These are phyloP conservation scores for Phoma sp. DNA, from an alignment of 2,329 filamentous ascomycete species.

Conservation along the genomic window DNA sequence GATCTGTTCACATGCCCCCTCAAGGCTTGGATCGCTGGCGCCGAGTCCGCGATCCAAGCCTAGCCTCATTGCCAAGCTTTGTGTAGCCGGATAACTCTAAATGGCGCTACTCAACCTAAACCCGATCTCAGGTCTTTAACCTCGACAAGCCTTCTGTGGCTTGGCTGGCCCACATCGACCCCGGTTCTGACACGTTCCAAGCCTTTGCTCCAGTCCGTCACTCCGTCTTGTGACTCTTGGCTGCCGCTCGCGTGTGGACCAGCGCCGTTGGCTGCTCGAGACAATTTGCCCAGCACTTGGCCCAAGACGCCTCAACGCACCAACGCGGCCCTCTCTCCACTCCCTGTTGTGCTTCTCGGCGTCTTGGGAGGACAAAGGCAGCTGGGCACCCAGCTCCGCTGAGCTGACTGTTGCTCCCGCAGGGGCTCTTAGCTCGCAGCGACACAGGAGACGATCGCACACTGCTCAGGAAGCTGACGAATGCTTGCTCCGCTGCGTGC, in stretches of 20 bases:
- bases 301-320: slow-evolving; percentile 24
- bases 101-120: slow-evolving; percentile 40
- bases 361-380: slow-evolving; percentile 25
- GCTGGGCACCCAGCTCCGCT: slow-evolving; percentile 18
- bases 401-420: slow-evolving; percentile 13
- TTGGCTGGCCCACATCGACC: slow-evolving; percentile 27
- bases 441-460: slow-evolving; percentile 3
- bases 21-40: slow-evolving; percentile 20
- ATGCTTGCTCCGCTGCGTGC: slow-evolving; percentile 1
- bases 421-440: not conserved
- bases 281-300: slow-evolving; percentile 36
- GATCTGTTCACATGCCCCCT: slow-evolving; percentile 14
- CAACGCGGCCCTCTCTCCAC: slow-evolving; percentile 11
- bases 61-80: slow-evolving; percentile 34
- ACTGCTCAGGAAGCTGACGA: slow-evolving; percentile 10
- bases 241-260: slow-evolving; percentile 18
- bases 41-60: slow-evolving; percentile 27
- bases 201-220: slow-evolving; percentile 27
- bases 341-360: slow-evolving; percentile 22
- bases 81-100: slow-evolving; percentile 28
- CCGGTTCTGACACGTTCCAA: slow-evolving; percentile 36
- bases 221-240: slow-evolving; percentile 37
- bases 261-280: slow-evolving; percentile 16
- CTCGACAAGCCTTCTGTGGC: slow-evolving; percentile 43
- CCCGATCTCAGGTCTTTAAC: slow-evolving; percentile 43